Conservation (phyloP, 176 grass and related monocot species). For the Zizania latifolia region DNA sequence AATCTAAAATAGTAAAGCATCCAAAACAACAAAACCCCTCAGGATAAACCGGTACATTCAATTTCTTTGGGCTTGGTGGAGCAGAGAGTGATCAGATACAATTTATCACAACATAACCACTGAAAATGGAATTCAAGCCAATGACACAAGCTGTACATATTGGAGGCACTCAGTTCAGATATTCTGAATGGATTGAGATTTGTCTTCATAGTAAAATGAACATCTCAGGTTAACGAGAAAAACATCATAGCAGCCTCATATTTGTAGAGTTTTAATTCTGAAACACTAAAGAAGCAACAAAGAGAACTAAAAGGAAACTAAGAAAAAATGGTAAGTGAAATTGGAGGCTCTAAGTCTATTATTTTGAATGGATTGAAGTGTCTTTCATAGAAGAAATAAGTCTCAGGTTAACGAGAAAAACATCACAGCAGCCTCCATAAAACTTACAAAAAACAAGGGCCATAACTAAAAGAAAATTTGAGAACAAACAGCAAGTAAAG, state of each 20-base stretch:
- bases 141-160: neutral
- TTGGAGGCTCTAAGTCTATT: conserved; percentile 22
- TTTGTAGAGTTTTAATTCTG: neutral
- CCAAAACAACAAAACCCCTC: neutral
- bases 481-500: neutral
- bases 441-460: neutral
- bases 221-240: conserved; percentile 36
- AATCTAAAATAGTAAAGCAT: neutral
- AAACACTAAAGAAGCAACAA: neutral
- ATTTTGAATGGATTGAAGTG: conserved; percentile 38
- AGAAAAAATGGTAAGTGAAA: neutral
- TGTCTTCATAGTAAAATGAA: conserved; percentile 29
- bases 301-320: neutral
- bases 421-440: conserved; percentile 2
- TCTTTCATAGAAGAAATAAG: conserved; percentile 22
- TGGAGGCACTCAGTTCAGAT: conserved; percentile 15
- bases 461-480: neutral
- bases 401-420: conserved; percentile 34
- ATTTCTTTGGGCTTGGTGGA: neutral
- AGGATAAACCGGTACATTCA: neutral
- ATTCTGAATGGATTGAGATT: conserved; percentile 27
- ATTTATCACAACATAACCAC: neutral
- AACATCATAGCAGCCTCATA: conserved; percentile 3
- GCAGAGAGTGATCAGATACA: neutral
- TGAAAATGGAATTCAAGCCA: neutral